Evolutionary conservation across 2,329 filamentous ascomycete species (phyloP), one percentile per base, ranked within the genome.

Genomic region (Stemphylium lycopersici): DNA sequence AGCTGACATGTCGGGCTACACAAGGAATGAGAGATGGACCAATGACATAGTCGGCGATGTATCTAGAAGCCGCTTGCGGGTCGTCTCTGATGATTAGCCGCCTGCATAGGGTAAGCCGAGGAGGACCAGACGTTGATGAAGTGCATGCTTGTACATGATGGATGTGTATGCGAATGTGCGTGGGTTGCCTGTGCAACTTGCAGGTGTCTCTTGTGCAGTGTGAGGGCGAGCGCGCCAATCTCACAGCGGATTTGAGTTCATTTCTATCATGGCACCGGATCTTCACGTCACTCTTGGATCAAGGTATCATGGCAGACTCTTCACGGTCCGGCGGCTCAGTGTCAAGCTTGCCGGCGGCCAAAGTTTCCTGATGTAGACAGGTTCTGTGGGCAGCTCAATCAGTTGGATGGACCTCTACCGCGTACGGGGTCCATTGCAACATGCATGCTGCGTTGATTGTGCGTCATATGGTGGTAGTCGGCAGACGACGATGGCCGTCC

Each of bases 41-140:
- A 76, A 93, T 86, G 66, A 95, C 88, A 77, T 93, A 92, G 74
- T 90, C 87, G 58, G 90, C 89, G 63, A 93, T 89, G 75, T 93
- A 92, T 65, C 82, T 81, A 69, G 90, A 90, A 52, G 89, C 89
- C 58, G 83, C 79, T 49, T 81, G 76, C 65, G 88, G 82, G 68
- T 91, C 83, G 74, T 93, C 87, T 73, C 90, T 84, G 72, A 95
- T 90, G 76, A 95, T 93, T 70, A 95, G 85, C 79, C 90, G 87
- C 90, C 91, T 95, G 66, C 32, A 64, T 55, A 51, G 45, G 48
- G 68, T 75, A 58, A 74, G 69, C 64, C 52, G 54, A 47, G 45
- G 59, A 58, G 45, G 59, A 58, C 45, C 66, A 53, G 47, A 49
- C 41, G 33, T 40, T 41, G 55, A 49, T 26, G 44, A 45, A 44